Evolutionary conservation across 805 yeast genomes (phyloP).

Genomic region (Ogataea dorogensis): DNA sequence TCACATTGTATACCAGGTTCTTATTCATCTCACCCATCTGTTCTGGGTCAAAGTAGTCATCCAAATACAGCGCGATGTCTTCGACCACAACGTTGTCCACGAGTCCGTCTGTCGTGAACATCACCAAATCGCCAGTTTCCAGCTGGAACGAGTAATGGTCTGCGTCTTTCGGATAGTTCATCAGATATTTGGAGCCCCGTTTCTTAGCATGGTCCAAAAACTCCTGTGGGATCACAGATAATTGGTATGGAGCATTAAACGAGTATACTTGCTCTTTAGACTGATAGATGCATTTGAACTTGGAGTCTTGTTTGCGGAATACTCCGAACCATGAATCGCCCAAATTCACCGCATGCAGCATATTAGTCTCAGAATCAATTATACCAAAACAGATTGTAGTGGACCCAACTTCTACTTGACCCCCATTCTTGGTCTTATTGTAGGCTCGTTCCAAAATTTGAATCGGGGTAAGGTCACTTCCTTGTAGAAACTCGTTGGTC

Average conservation of each 20-base stretch:
- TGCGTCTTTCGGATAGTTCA: constrained; percentile 67
- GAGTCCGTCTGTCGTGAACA: constrained; percentile 93
- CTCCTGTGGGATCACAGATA: constrained; percentile 75
- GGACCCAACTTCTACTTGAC: constrained; percentile 81
- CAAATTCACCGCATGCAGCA: constrained; percentile 66
- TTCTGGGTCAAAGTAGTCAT: constrained; percentile 45
- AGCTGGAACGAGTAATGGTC: constrained; percentile 67
- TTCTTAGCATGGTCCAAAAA: constrained; percentile 51
- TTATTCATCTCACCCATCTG: constrained; percentile 47
- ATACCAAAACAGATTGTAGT: constrained; percentile 90
- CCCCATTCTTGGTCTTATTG: constrained; percentile 46
- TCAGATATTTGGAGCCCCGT: constrained; percentile 62
- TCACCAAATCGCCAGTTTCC: constrained; percentile 66
- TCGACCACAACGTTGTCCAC: constrained; percentile 76
- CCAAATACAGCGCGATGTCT: constrained; percentile 68
- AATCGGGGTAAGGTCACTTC: constrained; percentile 38
- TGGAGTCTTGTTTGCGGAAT: constrained; percentile 46
- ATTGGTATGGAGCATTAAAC: constrained; percentile 89
- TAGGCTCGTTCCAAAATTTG: constrained; percentile 57
- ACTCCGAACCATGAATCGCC: constrained; percentile 97
- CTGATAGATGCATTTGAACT: constrained; percentile 51
- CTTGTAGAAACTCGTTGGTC: constrained; percentile 35
- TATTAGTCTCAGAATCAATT: constrained; percentile 51
- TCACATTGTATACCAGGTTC: constrained; percentile 64
- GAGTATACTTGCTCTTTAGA: constrained; percentile 80